A percentile compares a stretch with the other conserved stretches of the same genome.
These are phyloP conservation scores for Podaxis mareebaensis DNA, from an alignment of 768 basidiomycete genomes.

Conservation along the genomic window DNA sequence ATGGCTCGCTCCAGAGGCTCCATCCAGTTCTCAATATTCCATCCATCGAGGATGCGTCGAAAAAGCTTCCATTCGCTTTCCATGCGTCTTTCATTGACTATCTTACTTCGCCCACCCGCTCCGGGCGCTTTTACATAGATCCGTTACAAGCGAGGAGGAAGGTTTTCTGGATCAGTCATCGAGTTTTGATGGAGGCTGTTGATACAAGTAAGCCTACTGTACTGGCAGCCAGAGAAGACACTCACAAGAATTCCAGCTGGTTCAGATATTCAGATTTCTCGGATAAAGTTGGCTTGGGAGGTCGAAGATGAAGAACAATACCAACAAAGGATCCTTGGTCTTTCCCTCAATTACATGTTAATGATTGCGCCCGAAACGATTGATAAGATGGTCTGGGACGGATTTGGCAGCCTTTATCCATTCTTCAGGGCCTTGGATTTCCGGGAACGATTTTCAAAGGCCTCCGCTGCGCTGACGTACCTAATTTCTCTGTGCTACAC, in stretches of 20 bases:
- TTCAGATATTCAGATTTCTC: not conserved
- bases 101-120: not conserved
- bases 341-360: not conserved
- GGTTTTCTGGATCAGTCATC: not conserved
- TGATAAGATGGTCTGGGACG: not conserved
- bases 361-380: not conserved
- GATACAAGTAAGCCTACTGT: not conserved
- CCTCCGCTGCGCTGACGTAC: not conserved
- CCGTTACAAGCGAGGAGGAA: not conserved
- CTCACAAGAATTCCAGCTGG: not conserved
- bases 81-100: not conserved
- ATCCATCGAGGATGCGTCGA: not conserved
- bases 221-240: not conserved
- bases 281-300: not conserved
- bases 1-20: not conserved
- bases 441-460: not conserved
- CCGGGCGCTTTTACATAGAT: not conserved
- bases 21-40: not conserved
- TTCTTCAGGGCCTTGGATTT: not conserved
- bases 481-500: not conserved
- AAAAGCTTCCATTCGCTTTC: not conserved
- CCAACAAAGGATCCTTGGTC: not conserved
- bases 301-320: not conserved
- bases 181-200: not conserved
- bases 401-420: not conserved